These are phyloP conservation scores for Coffea canephora DNA, from an alignment of 257 asterid genomes.

Conservation along the genomic window DNA sequence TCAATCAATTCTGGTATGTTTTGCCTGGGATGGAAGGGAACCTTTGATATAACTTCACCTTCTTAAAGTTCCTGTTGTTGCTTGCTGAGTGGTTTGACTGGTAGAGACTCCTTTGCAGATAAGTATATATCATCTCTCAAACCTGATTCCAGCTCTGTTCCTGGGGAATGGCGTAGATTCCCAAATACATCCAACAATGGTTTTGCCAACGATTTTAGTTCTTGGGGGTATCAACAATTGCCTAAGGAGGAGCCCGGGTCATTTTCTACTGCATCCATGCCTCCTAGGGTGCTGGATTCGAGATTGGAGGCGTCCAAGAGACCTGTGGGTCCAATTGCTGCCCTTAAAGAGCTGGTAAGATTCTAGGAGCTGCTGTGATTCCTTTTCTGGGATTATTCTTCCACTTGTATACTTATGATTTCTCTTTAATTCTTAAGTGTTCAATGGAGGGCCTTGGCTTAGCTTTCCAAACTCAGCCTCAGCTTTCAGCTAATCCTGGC, in stretches of 20 bases:
- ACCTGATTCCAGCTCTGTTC: slow-evolving; percentile 51
- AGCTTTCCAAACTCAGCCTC: slow-evolving; percentile 81
- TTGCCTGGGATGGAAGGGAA: background rate
- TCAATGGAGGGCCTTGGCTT: slow-evolving; percentile 67
- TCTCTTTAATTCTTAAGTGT: slow-evolving; percentile 50
- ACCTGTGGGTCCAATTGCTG: slow-evolving; percentile 58
- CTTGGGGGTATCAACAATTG: slow-evolving; percentile 52
- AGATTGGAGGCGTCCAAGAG: slow-evolving; percentile 68
- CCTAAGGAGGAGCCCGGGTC: slow-evolving; percentile 53
- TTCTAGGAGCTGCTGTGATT: slow-evolving; percentile 7
- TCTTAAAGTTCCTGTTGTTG: background rate
- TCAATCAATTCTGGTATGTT: background rate
- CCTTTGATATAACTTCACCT: background rate
- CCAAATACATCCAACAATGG: slow-evolving; percentile 53
- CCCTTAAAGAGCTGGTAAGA: slow-evolving; percentile 76
- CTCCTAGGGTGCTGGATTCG: slow-evolving; percentile 52
- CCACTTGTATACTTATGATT: slow-evolving; percentile 18
- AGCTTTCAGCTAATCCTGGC: slow-evolving; percentile 59
- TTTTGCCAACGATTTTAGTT: slow-evolving; percentile 40
- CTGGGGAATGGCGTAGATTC: slow-evolving; percentile 59
- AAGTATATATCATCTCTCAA: slow-evolving; percentile 58
- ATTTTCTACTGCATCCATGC: slow-evolving; percentile 44
- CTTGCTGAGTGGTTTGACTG: slow-evolving; percentile 21
- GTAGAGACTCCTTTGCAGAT: slow-evolving; percentile 48
- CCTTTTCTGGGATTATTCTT: background rate